Base-by-base conservation (phyloP, 345 rosid genomes). In the Populus tremula region DNA sequence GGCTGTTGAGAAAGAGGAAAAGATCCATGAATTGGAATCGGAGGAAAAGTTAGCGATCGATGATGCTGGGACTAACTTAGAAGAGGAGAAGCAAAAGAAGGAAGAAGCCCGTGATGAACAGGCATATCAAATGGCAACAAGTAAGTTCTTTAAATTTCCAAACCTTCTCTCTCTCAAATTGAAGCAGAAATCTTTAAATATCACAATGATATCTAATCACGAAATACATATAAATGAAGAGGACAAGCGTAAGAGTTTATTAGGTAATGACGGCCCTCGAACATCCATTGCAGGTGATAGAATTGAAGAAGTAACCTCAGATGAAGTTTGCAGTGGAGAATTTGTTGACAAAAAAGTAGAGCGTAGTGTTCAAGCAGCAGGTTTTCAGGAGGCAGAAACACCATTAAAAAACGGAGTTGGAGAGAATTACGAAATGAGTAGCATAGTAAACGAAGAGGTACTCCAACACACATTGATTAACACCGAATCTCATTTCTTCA, bases 381-480 rank as follows among this genome's bases (percentile, higher is more conserved):
- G 36, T 54, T 45, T 67, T 38, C 50, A 67, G 31, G 68, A 69
- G 16, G 79, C 56, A 67, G 77, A 23, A 25, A 41, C 45, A 27
- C 43, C 77, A 54, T 23, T 54, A 54, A 76, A 49, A 7, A 61
- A 31, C 66, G 80, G 70, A 80, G 76, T 71, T 10, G 66, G 70
- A 63, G 56, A 56, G 29, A 18, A 14, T 8, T 74, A 38, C 20
- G 31, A 69, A 62, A 67, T 16, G 12, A 67, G 6, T 12, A 53
- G 49, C 41, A 59, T n/a, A 38, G 41, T 7, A 27, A 62, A 49
- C 27, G 71, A 75, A 59, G 77, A 82, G 85, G 85, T 82, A 67
- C 56, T 41, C 47, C 62, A 36, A 13, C 69, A 29, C 17, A 3
- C 27, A 50, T 49, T 12, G 35, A 62, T 1, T 16, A 29, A 41